Base-by-base conservation (phyloP, 2,329 filamentous ascomycete genomes). In the Beauveria sp. region DNA sequence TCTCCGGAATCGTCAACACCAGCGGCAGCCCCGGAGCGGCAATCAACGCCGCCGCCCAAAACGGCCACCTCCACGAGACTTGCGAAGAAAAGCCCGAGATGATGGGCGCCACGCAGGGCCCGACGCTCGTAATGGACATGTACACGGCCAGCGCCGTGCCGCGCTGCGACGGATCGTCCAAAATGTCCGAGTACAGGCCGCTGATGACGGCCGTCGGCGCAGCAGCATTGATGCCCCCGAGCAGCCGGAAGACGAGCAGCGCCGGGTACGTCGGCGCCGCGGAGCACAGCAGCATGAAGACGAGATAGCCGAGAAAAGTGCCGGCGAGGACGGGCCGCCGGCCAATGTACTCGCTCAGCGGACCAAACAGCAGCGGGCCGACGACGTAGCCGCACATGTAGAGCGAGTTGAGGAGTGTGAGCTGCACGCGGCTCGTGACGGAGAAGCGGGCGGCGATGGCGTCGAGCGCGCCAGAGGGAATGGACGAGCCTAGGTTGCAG, bases 61-160 rank as follows among this genome's bases (percentile, higher is more conserved):
- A 72, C 1, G 75, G 69, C 61, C 77, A 78, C 24, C 73, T 70
- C 65, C 76, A 75, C 22, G 71, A 75, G n/a, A 70, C 72, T 55
- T 77, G 73, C 3, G 81, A 73, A 0, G 80, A 66, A 66, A 82
- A 82, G 0, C 80, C 80, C 16, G 79, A 80, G 22, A 81, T 75
- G 14, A 83, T 76, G 1, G 80, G 80, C 0, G 80, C 81, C 1
- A 83, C 68, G 1, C 81, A 75, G 5, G 71, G 71, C 0, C 70
- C 71, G 4, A 68, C 61, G 2, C 67, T 72, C 8, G 72, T 74
- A 46, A 73, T 64, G 7, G 66, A 66, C 71, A 73, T 73, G 67
- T 74, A 74, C 3, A 73, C 62, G 10, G 71, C 68, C 37, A 73
- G 68, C 30, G 72, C 72, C 10, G 67, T 70, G 26, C 72, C 72